Evolutionary conservation across 2,329 filamentous ascomycete genomes (phyloP).

Genomic region (Biscogniauxia marginata): DNA sequence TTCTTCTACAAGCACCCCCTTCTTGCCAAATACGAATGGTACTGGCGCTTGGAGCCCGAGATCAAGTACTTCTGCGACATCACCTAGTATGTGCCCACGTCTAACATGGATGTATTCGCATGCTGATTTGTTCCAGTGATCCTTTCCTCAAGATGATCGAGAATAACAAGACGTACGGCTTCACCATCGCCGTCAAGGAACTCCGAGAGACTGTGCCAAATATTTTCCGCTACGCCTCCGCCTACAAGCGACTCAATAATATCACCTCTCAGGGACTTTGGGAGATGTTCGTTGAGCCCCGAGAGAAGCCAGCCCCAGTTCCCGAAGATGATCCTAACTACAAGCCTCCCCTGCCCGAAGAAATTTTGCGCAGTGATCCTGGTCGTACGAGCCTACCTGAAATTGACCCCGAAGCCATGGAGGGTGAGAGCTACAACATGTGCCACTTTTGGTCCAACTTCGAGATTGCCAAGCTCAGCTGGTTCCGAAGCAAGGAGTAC

Average conservation of each 20-base stretch:
- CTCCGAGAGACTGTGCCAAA: slow-evolving; percentile 97
- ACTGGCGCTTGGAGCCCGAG: slow-evolving; percentile 98
- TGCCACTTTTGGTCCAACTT: slow-evolving; percentile 99
- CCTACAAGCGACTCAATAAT: slow-evolving; percentile 92
- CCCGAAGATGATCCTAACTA: slow-evolving; percentile 63
- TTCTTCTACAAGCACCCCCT: slow-evolving; percentile 98
- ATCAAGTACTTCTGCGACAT: slow-evolving; percentile 99
- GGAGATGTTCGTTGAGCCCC: slow-evolving; percentile 95
- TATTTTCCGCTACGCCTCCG: slow-evolving; percentile 97
- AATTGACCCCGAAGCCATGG: slow-evolving; percentile 90
- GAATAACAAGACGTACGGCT: slow-evolving; percentile 95
- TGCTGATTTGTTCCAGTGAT: slow-evolving; percentile 57
- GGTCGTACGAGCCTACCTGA: slow-evolving; percentile 69
- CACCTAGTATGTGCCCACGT: slow-evolving; percentile 69
- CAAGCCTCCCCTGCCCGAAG: slow-evolving; percentile 72
- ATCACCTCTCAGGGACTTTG: slow-evolving; percentile 88
- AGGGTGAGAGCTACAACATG: slow-evolving; percentile 99
- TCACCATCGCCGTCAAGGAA: slow-evolving; percentile 98
- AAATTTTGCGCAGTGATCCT: slow-evolving; percentile 75
- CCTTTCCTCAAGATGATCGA: slow-evolving; percentile 95
- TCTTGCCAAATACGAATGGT: slow-evolving; percentile 97
- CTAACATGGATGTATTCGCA: too few species aligned
- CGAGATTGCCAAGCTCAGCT: slow-evolving; percentile 90
- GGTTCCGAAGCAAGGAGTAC: slow-evolving; percentile 96
- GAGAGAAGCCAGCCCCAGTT: slow-evolving; percentile 56